Conservation (phyloP, 139 green algal species). For the Coccomyxa sp. region DNA sequence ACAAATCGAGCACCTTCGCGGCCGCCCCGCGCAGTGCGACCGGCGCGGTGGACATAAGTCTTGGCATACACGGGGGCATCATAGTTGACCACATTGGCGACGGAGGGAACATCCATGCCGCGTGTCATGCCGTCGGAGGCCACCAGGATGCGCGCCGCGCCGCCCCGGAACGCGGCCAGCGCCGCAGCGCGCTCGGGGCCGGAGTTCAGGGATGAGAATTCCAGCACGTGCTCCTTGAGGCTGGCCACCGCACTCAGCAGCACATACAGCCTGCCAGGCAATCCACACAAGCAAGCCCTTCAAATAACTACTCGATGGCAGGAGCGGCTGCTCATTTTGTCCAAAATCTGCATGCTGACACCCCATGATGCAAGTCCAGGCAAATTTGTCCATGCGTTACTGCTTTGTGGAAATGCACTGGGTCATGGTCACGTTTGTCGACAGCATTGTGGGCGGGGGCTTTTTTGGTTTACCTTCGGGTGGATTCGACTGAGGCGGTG, state of each 20-base stretch:
- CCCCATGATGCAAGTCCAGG: too few species aligned
- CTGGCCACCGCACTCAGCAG: slow-evolving; percentile 19
- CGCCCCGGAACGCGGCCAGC: slow-evolving; percentile 43
- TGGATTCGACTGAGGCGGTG: slow-evolving; percentile 74
- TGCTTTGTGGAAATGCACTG: too few species aligned
- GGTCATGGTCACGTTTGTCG: too few species aligned
- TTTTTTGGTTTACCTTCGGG: slow-evolving; percentile 29
- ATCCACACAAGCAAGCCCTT: neutral
- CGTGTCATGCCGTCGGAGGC: slow-evolving; percentile 84
- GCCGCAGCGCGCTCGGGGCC: slow-evolving; percentile 11
- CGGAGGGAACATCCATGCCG: slow-evolving; percentile 77
- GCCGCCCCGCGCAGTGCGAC: slow-evolving; percentile 79
- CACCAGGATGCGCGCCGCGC: slow-evolving; percentile 60
- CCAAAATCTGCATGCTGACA: too few species aligned
- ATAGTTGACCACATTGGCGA: slow-evolving; percentile 77
- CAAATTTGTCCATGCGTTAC: too few species aligned
- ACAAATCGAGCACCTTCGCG: neutral
- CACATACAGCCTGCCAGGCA: slow-evolving; percentile 12
- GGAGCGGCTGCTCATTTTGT: too few species aligned
- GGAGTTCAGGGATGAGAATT: slow-evolving; percentile 49
- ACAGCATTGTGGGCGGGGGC: neutral
- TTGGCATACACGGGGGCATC: slow-evolving; percentile 86
- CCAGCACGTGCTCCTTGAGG: slow-evolving; percentile 16
- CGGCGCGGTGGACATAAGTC: slow-evolving; percentile 67
- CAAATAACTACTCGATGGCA: neutral